These are phyloP conservation scores for Cadophora gregata DNA, from an alignment of 2,329 filamentous ascomycete species.

Conservation along the genomic window DNA sequence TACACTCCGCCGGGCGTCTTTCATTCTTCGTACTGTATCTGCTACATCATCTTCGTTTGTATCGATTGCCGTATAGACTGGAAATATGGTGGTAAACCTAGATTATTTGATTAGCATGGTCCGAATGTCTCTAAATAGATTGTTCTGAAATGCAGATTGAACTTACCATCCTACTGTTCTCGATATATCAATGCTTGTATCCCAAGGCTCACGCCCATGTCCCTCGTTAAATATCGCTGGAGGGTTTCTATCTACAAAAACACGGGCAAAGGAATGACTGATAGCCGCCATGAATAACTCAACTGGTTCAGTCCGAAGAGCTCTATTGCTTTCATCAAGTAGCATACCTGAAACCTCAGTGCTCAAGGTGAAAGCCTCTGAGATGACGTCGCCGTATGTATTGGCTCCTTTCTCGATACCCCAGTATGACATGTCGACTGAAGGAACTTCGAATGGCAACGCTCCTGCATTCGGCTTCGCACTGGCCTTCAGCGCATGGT, in stretches of 20 bases:
- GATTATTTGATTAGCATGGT: neutral
- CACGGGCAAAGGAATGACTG: conserved; percentile 44
- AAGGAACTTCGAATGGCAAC: neutral
- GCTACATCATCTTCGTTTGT: neutral
- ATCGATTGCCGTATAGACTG: neutral
- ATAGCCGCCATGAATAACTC: conserved; percentile 49
- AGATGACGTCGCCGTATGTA: neutral
- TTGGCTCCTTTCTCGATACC: neutral
- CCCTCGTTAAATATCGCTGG: conserved; percentile 50
- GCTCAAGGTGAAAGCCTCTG: neutral
- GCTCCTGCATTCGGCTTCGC: neutral
- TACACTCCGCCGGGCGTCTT: neutral
- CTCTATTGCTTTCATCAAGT: neutral
- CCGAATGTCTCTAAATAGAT: neutral
- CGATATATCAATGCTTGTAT: conserved; percentile 45
- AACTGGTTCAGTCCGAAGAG: conserved; percentile 46
- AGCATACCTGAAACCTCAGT: neutral
- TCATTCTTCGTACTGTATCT: neutral
- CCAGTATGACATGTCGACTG: neutral
- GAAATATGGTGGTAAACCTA: neutral
- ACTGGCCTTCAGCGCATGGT: neutral
- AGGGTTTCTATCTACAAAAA: conserved; percentile 45
- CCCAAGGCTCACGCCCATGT: conserved; percentile 50
- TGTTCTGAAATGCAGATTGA: conserved; percentile 3
- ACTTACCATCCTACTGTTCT: conserved; percentile 52